Conservation (phyloP, 2,329 filamentous ascomycete species). For the Cladophialophora carrionii region DNA sequence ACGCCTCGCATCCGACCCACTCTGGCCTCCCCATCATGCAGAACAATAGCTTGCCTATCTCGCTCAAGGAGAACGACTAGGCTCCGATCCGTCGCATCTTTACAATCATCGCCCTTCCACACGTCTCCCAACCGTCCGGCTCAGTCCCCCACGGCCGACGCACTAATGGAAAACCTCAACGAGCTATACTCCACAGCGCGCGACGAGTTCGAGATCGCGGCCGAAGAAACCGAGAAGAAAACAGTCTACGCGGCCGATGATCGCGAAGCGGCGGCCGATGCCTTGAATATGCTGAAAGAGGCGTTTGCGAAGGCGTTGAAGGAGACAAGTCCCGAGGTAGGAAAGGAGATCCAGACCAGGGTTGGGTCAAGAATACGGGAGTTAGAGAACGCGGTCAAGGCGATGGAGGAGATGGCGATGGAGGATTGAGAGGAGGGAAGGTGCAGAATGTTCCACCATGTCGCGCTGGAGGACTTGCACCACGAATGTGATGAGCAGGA, state of each 20-base stretch:
- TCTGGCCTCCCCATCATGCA: not conserved
- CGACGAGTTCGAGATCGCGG: constrained; percentile 47
- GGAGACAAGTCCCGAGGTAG: constrained; percentile 48
- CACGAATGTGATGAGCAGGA: not conserved
- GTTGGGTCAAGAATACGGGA: constrained; percentile 58
- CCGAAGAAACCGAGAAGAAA: constrained; percentile 54
- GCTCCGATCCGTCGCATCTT: not conserved
- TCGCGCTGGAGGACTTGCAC: not conserved
- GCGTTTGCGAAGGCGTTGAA: constrained; percentile 52
- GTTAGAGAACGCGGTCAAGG: constrained; percentile 56
- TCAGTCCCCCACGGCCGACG: constrained; percentile 37
- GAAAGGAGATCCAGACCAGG: constrained; percentile 56
- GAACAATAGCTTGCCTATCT: constrained; percentile 4
- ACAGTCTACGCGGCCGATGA: constrained; percentile 61
- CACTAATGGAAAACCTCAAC: constrained; percentile 38
- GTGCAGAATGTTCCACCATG: not conserved
- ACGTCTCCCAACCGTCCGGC: constrained; percentile 20
- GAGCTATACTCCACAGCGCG: constrained; percentile 40
- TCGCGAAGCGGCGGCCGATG: constrained; percentile 57
- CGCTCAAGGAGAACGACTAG: not conserved
- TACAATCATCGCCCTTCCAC: constrained; percentile 26
- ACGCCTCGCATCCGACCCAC: not conserved
- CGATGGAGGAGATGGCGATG: constrained; percentile 56
- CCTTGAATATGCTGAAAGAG: constrained; percentile 54
- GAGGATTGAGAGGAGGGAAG: constrained; percentile 45